Percentiles rank a stretch among this genome's conserved stretches.
phyloP scores from a whole-genome alignment of 495 filamentous ascomycete species.

The Penicillium silybi region DNA sequence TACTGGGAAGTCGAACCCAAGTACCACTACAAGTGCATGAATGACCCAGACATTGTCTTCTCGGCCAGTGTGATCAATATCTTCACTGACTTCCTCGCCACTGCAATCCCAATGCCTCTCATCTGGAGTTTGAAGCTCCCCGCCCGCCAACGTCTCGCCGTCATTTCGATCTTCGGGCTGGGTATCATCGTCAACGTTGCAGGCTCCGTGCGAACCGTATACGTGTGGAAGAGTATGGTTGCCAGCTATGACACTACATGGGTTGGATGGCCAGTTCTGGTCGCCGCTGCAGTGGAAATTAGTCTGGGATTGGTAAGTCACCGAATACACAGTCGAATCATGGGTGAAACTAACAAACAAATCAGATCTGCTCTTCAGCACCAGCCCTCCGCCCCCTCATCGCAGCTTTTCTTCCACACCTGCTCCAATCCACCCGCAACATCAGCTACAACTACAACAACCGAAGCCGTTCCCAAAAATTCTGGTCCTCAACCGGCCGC shows the following conservation, averaged over 20 bases:
- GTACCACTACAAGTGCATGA: constrained; percentile 43
- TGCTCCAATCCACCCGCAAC: constrained; percentile 30
- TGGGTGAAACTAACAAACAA: neutral
- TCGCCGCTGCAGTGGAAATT: constrained; percentile 53
- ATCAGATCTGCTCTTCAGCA: constrained; percentile 53
- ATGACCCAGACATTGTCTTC: constrained; percentile 47
- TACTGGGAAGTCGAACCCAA: constrained; percentile 47
- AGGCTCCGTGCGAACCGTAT: constrained; percentile 52
- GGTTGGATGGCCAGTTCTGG: constrained; percentile 50
- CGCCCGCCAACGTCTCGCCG: constrained; percentile 48
- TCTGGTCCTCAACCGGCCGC: constrained; percentile 23
- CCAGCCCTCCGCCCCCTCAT: constrained; percentile 54
- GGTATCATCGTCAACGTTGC: constrained; percentile 57
- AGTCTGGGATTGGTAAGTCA: constrained; percentile 55
- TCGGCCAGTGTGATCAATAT: constrained; percentile 56
- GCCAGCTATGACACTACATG: constrained; percentile 51
- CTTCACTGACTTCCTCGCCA: constrained; percentile 54
- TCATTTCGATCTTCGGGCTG: constrained; percentile 55
- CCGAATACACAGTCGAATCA: neutral
- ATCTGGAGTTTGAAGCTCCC: constrained; percentile 54
- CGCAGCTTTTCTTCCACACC: constrained; percentile 36
- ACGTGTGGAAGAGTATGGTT: constrained; percentile 47
- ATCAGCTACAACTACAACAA: constrained; percentile 18
- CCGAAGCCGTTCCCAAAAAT: constrained; percentile 19
- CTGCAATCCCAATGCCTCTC: constrained; percentile 57